phyloP scores from a whole-genome alignment of 371 early-diverging fungal species.

The Mucor mucedo region DNA sequence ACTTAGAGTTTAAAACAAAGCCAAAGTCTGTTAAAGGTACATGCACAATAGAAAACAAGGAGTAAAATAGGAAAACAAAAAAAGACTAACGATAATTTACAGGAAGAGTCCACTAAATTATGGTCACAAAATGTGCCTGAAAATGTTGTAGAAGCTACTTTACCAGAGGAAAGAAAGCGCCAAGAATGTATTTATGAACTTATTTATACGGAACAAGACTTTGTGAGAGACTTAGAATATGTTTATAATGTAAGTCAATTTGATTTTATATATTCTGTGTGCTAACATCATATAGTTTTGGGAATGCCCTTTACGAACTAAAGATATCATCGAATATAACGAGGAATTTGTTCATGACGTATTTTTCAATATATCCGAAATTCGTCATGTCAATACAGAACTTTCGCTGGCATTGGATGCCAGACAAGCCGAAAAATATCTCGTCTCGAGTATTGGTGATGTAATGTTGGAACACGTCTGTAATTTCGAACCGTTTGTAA shows the following conservation, averaged over 20 bases:
- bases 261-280: slow-evolving; percentile 17
- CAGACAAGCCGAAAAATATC: slow-evolving; percentile 71
- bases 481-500: slow-evolving; percentile 79
- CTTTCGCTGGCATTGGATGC: slow-evolving; percentile 67
- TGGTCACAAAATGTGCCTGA: slow-evolving; percentile 68
- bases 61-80: slow-evolving; percentile 18
- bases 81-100: background rate
- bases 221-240: slow-evolving; percentile 70
- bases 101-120: slow-evolving; percentile 39
- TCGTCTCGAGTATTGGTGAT: slow-evolving; percentile 85
- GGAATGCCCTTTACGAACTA: slow-evolving; percentile 71
- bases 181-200: slow-evolving; percentile 92
- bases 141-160: slow-evolving; percentile 66
- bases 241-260: slow-evolving; percentile 54
- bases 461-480: slow-evolving; percentile 76
- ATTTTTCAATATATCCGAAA: slow-evolving; percentile 82
- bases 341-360: slow-evolving; percentile 74
- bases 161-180: slow-evolving; percentile 75
- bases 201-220: slow-evolving; percentile 87
- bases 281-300: slow-evolving; percentile 57
- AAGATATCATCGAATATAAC: slow-evolving; percentile 43
- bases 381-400: slow-evolving; percentile 71
- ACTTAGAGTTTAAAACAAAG: slow-evolving; percentile 20
- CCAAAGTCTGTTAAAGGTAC: slow-evolving; percentile 15
- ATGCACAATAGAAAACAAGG: slow-evolving; percentile 2